Evolutionary conservation across 768 basidiomycete species (phyloP), one percentile per base, ranked within the genome.

Genomic region (Mycena venus): DNA sequence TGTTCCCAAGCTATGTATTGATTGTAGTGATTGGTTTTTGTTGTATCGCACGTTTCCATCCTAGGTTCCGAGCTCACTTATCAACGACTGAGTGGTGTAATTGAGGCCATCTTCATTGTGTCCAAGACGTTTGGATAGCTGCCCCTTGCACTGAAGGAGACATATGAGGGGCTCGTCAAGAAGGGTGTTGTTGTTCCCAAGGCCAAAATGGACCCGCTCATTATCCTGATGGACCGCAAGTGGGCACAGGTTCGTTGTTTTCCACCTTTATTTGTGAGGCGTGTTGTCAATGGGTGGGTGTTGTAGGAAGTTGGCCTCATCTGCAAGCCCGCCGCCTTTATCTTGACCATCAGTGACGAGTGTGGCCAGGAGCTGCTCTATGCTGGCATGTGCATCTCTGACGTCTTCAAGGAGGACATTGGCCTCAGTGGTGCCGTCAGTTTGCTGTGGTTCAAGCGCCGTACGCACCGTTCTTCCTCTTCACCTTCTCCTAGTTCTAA

Each of bases 221-320:
- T 95, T 70, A 99, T 99, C 82, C 98, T 98, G n/a, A 99, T 99
- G 96, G 98, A 99, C 87, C 99, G 99, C 92, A 99, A 99, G 89
- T 99, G 98, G 98, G 97, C 97, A 38, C 96, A 97, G 86, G 84
- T 83, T 40, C 23, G 79, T 72, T 25, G 25, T 62, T 47, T 68
- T 17, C 31, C 23, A 23, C 36, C 29, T 17, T 17, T 17, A 32
- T 17, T 2, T 8, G 31, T 32, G 2, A n/a, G n/a, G 29, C 32
- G 3, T 12, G 19, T 12, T 17, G 47, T 23, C 23, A 49, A 49
- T n/a, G 47, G 15, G 5, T 21, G n/a, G 0, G 23, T 11, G 38
- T 19, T 40, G 12, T 15, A 81, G 82, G 96, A 98, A 87, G 93
- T 99, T 68, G 98, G 98, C 70, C 92, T 99, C 82, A 97, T 99